A percentile compares a stretch with the other conserved stretches of the same genome.
phyloP scores from a whole-genome alignment of 495 filamentous ascomycete genomes.

The Aspergillus incahuasiensis region DNA sequence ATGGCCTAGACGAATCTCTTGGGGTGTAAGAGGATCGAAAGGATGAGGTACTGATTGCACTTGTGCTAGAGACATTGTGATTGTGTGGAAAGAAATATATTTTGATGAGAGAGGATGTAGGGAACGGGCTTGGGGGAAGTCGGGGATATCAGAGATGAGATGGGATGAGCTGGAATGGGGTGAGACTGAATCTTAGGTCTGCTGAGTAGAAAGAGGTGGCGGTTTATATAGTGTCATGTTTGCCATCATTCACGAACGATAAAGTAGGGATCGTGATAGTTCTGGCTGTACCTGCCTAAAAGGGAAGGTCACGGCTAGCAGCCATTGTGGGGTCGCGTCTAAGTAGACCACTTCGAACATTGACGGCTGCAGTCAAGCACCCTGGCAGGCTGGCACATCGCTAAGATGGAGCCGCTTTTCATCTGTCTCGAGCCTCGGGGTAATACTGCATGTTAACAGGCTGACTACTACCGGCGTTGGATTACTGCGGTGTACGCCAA shows the following conservation, averaged over 20 bases:
- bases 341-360: not conserved
- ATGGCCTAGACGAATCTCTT: constrained; percentile 39
- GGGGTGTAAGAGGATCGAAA: constrained; percentile 40
- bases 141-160: not conserved
- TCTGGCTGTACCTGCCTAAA: constrained; percentile 26
- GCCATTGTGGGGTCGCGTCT: constrained; percentile 6
- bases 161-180: not conserved
- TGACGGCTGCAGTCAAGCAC: too few species aligned
- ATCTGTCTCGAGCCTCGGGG: not conserved
- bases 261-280: not conserved
- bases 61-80: constrained; percentile 18
- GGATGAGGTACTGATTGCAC: constrained; percentile 28
- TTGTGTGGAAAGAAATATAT: not conserved
- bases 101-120: not conserved
- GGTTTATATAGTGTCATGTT: constrained; percentile 6
- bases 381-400: too few species aligned
- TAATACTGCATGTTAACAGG: not conserved
- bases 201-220: not conserved
- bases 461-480: not conserved
- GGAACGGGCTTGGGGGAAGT: not conserved
- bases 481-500: too few species aligned
- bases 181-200: not conserved
- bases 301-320: constrained; percentile 15
- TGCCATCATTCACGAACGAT: not conserved
- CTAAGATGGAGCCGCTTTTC: too few species aligned